A percentile compares a stretch with the other conserved stretches of the same genome.
Evolutionary conservation across 306 rosid genomes (phyloP).

Genomic region (Glycine latifolia): DNA sequence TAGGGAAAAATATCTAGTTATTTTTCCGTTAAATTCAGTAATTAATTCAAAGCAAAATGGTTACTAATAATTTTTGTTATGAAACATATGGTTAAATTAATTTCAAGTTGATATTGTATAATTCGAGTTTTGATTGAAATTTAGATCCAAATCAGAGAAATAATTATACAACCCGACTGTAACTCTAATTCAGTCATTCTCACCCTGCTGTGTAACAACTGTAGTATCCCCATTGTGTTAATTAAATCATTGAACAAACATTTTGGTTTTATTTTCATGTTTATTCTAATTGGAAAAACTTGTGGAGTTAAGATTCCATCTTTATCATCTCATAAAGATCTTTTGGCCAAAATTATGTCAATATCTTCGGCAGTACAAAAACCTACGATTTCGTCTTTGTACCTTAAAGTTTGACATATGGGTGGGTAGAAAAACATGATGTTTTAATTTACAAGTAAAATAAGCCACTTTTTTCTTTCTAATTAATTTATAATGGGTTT

Average conservation of each 20-base stretch:
- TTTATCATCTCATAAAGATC: background rate
- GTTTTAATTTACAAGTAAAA: background rate
- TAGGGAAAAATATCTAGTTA: background rate
- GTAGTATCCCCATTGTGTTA: background rate
- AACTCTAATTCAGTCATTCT: background rate
- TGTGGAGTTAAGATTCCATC: constrained; percentile 8
- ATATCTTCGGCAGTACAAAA: constrained; percentile 13
- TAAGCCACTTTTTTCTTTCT: constrained; percentile 10
- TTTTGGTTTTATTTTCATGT: background rate
- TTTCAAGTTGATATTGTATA: background rate
- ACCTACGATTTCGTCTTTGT: background rate
- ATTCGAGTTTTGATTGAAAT: background rate
- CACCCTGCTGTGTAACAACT: background rate
- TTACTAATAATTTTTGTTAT: background rate
- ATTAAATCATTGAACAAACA: constrained; percentile 11
- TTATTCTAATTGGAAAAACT: constrained; percentile 11
- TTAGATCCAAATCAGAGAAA: background rate
- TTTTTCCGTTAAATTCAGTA: background rate
- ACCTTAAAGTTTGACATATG: background rate
- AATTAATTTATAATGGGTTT: constrained; percentile 23
- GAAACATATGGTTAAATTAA: background rate
- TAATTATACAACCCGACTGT: background rate
- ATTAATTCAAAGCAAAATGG: background rate
- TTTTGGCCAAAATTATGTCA: constrained; percentile 38
- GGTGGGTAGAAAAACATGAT: background rate